Conservation (phyloP, 2,329 filamentous ascomycete genomes). For the Phyllosticta ampelicida region DNA sequence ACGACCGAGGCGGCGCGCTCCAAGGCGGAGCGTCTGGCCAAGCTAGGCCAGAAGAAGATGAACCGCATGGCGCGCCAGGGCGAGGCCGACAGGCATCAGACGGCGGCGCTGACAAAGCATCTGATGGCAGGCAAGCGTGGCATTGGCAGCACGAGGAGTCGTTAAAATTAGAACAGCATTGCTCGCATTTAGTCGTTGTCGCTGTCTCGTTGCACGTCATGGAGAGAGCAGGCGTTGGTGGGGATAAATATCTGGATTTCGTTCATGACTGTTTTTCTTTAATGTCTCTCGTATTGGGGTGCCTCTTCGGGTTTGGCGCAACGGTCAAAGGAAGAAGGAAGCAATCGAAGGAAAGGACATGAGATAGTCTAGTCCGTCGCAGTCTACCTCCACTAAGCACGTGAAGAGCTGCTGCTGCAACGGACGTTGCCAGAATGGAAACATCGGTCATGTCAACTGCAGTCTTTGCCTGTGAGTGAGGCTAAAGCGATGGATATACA, state of each 20-base stretch:
- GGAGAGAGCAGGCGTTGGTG: constrained; percentile 1
- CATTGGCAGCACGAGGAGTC: constrained; percentile 73
- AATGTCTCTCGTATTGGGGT: neutral
- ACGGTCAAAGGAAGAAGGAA: neutral
- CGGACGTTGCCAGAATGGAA: neutral
- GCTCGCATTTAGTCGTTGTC: neutral
- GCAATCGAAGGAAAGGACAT: neutral
- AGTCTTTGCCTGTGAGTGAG: no score
- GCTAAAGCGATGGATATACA: no score
- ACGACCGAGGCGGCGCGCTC: constrained; percentile 52
- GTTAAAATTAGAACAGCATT: constrained; percentile 13
- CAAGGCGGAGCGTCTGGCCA: constrained; percentile 78
- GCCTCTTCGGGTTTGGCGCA: neutral
- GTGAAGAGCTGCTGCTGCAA: neutral
- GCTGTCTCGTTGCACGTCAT: neutral
- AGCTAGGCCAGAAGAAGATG: constrained; percentile 95
- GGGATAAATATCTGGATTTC: neutral
- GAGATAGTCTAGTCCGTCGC: neutral
- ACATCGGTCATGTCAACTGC: no score
- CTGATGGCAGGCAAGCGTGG: constrained; percentile 87
- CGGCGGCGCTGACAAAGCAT: constrained; percentile 75
- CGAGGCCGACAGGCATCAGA: constrained; percentile 87
- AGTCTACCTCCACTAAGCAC: no score
- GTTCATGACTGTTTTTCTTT: neutral
- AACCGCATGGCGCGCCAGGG: constrained; percentile 95